Base-by-base conservation (phyloP, 768 basidiomycete species). In the Termitomyces sp. region DNA sequence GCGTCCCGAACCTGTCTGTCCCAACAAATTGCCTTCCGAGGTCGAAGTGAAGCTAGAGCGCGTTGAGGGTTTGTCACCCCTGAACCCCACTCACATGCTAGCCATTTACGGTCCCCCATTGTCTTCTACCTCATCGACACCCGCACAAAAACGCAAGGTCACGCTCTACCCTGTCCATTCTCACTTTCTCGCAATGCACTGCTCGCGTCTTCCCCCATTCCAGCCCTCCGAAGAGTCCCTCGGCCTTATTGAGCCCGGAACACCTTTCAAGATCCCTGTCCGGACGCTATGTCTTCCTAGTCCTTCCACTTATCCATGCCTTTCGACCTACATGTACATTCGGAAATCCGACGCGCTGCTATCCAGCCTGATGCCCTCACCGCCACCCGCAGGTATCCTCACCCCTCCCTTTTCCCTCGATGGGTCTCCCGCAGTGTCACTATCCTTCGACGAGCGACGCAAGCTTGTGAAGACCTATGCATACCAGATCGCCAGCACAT, bases 91-190 rank as follows among this genome's bases (percentile, higher is more conserved):
- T 0, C 85, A 87, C 64, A 72, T 82, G 62, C 69, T 87, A 22
- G 85, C 83, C 18, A 68, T 86, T 48, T 73, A 68, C 45, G 66
- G 69, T 12, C 66, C 56, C 3, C 43, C 56, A 27, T 39, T 67
- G 58, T 0, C 65, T 34, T 51, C 62, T 43, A 50, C 59, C 8
- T 47, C 61, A 34, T 42, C 67, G 24, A 33, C 4, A n/a, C 39
- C 52, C 44, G 36, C 50, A 50, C 51, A 60, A 62, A 66, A 49
- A 69, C 61, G 55, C 59, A 73, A 73, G 60, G 69, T 79, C 27
- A 73, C 78, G 10, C 76, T 92, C 53, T 86, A 81, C 62, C 86
- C 91, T 5, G 79, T 83, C 12, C 91, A 93, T 71, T 82, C 83
- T 34, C 71, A 90, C 52, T 77, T 92, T 43, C 78, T 93, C 54